Evolutionary conservation across 2,329 filamentous ascomycete species (phyloP).

Genomic region (Albifimbria verrucaria): DNA sequence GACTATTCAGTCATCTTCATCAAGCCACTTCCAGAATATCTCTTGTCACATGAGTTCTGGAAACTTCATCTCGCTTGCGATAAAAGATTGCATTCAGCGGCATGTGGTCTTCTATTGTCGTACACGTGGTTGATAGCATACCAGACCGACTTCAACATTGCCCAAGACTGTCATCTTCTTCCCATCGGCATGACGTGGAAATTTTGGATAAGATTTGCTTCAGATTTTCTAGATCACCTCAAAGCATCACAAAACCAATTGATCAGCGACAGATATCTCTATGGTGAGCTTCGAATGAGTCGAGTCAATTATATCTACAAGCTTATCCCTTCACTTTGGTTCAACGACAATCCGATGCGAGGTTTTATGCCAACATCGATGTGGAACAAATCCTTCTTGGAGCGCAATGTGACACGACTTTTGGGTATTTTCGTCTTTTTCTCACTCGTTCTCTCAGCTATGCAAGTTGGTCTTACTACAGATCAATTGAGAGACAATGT

Average conservation of each 20-base stretch:
- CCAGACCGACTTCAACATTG: not conserved
- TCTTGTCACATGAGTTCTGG: not conserved
- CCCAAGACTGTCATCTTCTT: not conserved
- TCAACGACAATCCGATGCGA: not conserved
- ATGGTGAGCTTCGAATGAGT: not conserved
- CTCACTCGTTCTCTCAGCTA: not conserved
- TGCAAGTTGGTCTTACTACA: not conserved
- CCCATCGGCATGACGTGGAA: not conserved
- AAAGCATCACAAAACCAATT: not conserved
- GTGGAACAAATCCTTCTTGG: not conserved
- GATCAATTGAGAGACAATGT: not conserved
- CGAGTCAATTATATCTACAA: not conserved
- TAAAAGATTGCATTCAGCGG: not conserved
- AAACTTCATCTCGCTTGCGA: not conserved
- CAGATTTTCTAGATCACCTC: not conserved
- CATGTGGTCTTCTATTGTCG: not conserved
- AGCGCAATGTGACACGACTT: not conserved
- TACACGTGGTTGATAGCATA: not conserved
- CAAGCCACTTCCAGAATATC: not conserved
- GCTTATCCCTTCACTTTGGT: not conserved
- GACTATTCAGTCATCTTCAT: not conserved
- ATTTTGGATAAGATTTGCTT: not conserved
- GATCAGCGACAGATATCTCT: not conserved
- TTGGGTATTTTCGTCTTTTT: not conserved
- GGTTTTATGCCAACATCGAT: not conserved